phyloP scores from a whole-genome alignment of 768 basidiomycete species.

The Cystobasidium onofrii region DNA sequence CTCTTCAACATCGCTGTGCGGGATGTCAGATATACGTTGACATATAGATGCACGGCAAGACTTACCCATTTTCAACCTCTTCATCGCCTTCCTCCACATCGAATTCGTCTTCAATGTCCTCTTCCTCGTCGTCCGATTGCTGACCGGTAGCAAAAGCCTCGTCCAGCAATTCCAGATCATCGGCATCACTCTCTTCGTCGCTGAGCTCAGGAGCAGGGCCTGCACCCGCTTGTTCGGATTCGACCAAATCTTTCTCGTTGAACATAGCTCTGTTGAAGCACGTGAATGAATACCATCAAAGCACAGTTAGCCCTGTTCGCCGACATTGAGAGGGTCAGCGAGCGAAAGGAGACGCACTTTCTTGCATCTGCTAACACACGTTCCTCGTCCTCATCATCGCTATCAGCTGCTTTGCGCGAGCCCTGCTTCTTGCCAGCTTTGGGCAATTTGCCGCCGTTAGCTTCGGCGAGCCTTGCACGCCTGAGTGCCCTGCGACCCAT shows the following conservation, averaged over 20 bases:
- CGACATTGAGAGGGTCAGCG: too few relatives aligned
- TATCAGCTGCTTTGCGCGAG: neutral
- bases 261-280: conserved; percentile 35
- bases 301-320: neutral
- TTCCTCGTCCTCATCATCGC: neutral
- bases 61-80: conserved; percentile 42
- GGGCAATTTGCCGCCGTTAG: neutral
- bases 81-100: conserved; percentile 46
- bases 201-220: neutral
- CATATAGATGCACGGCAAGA: neutral
- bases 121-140: conserved; percentile 25
- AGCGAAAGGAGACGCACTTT: conserved; percentile 26
- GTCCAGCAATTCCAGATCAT: conserved; percentile 29
- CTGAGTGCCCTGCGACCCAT: neutral
- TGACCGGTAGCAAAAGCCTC: conserved; percentile 24
- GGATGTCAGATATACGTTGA: neutral
- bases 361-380: conserved; percentile 47
- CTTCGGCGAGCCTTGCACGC: conserved; percentile 13
- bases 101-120: conserved; percentile 40
- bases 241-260: conserved; percentile 39
- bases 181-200: conserved; percentile 30
- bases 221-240: conserved; percentile 16
- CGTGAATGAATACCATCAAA: neutral
- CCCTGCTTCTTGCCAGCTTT: neutral
- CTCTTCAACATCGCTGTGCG: neutral